phyloP scores from a whole-genome alignment of 2,329 filamentous ascomycete species.

The Fusarium bactridioides region DNA sequence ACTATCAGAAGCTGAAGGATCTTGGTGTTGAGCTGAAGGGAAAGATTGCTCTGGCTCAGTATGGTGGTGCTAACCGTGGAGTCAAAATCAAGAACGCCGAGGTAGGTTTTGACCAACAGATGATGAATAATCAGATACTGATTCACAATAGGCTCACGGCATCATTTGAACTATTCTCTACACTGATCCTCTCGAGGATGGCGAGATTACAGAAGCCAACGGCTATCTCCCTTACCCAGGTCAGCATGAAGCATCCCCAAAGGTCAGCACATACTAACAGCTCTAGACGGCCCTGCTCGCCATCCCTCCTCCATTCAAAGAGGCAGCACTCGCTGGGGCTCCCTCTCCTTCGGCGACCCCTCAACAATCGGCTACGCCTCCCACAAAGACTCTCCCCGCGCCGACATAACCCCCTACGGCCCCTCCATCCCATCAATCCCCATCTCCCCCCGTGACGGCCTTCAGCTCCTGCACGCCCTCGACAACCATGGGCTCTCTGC shows the following conservation, averaged over 20 bases:
- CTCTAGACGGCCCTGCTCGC: slow-evolving; percentile 17
- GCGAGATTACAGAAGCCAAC: slow-evolving; percentile 26
- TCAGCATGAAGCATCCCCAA: accelerated
- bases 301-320: slow-evolving; percentile 30
- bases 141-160: neutral
- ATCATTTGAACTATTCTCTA: slow-evolving; percentile 27
- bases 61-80: slow-evolving; percentile 22
- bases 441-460: slow-evolving; percentile 19
- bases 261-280: neutral
- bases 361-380: slow-evolving; percentile 34
- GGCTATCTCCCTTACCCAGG: slow-evolving; percentile 23
- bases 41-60: slow-evolving; percentile 16
- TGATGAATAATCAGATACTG: accelerated
- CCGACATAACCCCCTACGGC: slow-evolving; percentile 17
- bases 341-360: slow-evolving; percentile 29
- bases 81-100: slow-evolving; percentile 31
- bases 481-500: slow-evolving; percentile 11
- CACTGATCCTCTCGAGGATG: slow-evolving; percentile 17
- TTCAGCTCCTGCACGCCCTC: slow-evolving; percentile 11
- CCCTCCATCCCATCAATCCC: slow-evolving; percentile 28
- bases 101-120: neutral
- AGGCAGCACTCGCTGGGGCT: slow-evolving; percentile 30
- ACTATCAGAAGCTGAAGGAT: slow-evolving; percentile 15
- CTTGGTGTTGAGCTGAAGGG: slow-evolving; percentile 16
- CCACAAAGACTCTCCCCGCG: slow-evolving; percentile 22